Evolutionary conservation across 345 rosid species (phyloP), one percentile per base, ranked within the genome.

Genomic region (Turnera subulata): DNA sequence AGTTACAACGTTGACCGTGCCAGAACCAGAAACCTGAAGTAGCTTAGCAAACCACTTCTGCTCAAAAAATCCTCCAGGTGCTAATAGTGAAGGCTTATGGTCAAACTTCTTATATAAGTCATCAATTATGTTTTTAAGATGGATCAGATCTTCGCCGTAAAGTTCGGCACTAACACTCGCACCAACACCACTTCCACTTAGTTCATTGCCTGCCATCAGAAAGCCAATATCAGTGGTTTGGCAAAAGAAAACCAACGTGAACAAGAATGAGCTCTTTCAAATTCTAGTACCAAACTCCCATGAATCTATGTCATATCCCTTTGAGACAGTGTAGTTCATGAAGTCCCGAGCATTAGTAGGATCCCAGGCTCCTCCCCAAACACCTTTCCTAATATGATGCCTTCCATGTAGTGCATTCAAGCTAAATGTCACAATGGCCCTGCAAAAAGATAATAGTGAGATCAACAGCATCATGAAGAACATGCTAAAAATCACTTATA

Each of bases 21-120:
- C 71, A 0, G 82, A 65, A 57, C 99, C 99, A 16, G 99, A 82
- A 71, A 80, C 70, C 67, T 77, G 74, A 62, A 93, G 95, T 69
- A 90, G 74, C 78, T 81, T 77, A 15, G 84, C 64, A 62, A 65
- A 93, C 99, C 99, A 93, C 46, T 64, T 45, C 60, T 46, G 59
- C 12, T 89, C 79, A 64, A 78, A 93, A 78, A 93, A 93, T 29
- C 99, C 97, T 66, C 99, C 99, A 15, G 99, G 99, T 46, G 99
- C 94, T 10, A 90, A 21, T 51, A 93, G 76, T 17, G 53, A 50
- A 39, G 99, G 99, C 64, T 82, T 89, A 25, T 48, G 68, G 40
- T 12, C 56, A 11, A 82, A 80, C 37, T 77, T 66, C 68, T 76
- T 70, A 62, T 90, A 93, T 56, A 82, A 60, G 43, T 70, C 77